Conservation (phyloP, 371 early-diverging fungal genomes). For the Lichtheimia hyalospora region DNA sequence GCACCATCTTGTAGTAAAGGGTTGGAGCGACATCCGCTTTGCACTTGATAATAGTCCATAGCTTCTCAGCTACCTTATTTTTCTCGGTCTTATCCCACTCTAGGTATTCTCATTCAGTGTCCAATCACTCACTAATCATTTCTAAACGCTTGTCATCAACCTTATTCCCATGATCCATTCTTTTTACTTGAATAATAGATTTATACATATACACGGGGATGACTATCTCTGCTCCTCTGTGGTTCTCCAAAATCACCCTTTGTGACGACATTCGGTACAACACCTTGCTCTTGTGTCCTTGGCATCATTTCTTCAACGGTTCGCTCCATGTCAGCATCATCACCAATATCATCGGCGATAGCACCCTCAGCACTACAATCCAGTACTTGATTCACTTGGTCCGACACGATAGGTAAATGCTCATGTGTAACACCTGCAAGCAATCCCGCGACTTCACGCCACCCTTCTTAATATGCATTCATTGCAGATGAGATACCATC, state of each 20-base stretch:
- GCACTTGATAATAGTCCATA: too few relatives aligned
- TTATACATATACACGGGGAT: too few relatives aligned
- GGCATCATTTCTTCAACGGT: slow-evolving; percentile 33
- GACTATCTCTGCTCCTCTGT: too few relatives aligned
- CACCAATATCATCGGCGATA: background rate
- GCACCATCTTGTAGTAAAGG: too few relatives aligned
- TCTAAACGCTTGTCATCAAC: too few relatives aligned
- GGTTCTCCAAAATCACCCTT: slow-evolving; percentile 37
- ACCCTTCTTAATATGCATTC: slow-evolving; percentile 42
- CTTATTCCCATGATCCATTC: too few relatives aligned
- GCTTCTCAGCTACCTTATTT: too few relatives aligned
- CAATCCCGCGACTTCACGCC: slow-evolving; percentile 37
- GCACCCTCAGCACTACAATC: slow-evolving; percentile 9
- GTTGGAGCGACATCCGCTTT: too few relatives aligned
- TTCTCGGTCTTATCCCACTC: too few relatives aligned
- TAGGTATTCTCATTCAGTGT: too few relatives aligned
- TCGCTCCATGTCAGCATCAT: slow-evolving; percentile 17
- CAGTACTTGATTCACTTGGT: slow-evolving; percentile 15
- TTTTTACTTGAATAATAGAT: too few relatives aligned
- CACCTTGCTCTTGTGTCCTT: slow-evolving; percentile 41
- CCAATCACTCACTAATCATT: too few relatives aligned
- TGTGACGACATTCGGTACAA: slow-evolving; percentile 35
- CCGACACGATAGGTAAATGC: slow-evolving; percentile 17
- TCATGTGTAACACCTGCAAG: slow-evolving; percentile 36
- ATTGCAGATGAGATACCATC: slow-evolving; percentile 57